phyloP scores from a whole-genome alignment of 2,329 filamentous ascomycete genomes.

The Fusarium vanettenii region DNA sequence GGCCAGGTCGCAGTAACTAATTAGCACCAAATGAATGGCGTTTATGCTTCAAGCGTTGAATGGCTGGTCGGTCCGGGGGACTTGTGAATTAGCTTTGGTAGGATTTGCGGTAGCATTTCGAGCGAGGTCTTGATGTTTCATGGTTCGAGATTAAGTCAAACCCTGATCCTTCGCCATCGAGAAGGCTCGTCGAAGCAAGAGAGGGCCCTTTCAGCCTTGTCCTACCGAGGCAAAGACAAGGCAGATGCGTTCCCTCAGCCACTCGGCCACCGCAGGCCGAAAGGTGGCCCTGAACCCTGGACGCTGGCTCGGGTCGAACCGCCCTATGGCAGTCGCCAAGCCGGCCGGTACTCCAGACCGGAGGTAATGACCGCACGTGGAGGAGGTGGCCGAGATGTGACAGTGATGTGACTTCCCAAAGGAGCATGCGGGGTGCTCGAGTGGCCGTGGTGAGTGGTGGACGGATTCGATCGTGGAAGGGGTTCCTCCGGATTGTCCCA shows the following conservation, averaged over 20 bases:
- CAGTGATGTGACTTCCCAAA: constrained; percentile 13
- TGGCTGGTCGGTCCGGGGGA: background rate
- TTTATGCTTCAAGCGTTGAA: background rate
- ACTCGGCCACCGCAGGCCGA: constrained; percentile 15
- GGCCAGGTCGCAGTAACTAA: background rate
- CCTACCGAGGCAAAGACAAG: constrained; percentile 8
- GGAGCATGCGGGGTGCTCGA: constrained; percentile 34
- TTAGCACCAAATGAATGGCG: background rate
- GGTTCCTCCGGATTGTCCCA: constrained; percentile 39
- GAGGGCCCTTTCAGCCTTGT: background rate
- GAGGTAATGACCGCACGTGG: constrained; percentile 24
- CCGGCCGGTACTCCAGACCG: constrained; percentile 26
- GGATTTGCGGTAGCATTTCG: background rate
- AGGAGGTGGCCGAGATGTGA: background rate
- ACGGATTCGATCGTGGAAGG: constrained; percentile 39
- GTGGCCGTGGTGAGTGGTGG: constrained; percentile 4
- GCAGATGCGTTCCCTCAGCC: constrained; percentile 6
- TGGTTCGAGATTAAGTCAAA: background rate
- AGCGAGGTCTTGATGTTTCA: background rate
- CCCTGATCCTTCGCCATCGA: background rate
- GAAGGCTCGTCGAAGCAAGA: background rate
- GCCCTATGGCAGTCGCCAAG: constrained; percentile 21
- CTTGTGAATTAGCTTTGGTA: background rate
- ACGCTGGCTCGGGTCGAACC: constrained; percentile 38
- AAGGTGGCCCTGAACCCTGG: constrained; percentile 4